Percentiles rank a stretch among this genome's conserved stretches.
phyloP scores from a whole-genome alignment of 192 early-diverging fungal genomes.

The Umbelopsis sp. region DNA sequence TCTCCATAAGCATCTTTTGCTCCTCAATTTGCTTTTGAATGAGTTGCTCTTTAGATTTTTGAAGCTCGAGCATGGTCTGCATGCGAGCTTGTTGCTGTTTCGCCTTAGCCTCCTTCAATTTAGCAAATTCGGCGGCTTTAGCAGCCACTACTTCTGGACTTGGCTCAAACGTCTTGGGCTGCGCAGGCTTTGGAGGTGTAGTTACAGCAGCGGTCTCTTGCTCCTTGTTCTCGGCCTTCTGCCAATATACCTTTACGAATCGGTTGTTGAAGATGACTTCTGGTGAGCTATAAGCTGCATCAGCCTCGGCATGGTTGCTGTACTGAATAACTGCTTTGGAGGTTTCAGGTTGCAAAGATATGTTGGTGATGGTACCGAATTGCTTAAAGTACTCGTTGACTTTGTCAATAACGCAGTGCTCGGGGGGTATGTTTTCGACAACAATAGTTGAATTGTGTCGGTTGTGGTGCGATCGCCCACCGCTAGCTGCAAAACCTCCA shows the following conservation, averaged over 20 bases:
- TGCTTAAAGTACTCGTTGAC: conserved; percentile 78
- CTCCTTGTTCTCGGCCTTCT: conserved; percentile 48
- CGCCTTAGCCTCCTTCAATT: conserved; percentile 49
- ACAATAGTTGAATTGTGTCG: conserved; percentile 55
- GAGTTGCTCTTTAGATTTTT: conserved; percentile 61
- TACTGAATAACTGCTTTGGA: conserved; percentile 70
- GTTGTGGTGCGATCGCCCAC: conserved; percentile 23
- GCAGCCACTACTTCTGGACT: conserved; percentile 46
- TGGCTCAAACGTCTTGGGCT: conserved; percentile 37
- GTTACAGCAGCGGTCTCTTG: conserved; percentile 26
- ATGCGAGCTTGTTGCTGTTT: conserved; percentile 56
- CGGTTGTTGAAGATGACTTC: conserved; percentile 84
- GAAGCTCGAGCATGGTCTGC: conserved; percentile 52
- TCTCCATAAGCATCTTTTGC: conserved; percentile 63
- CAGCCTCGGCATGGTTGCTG: conserved; percentile 60
- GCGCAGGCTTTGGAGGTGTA: conserved; percentile 9
- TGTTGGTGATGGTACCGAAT: conserved; percentile 78
- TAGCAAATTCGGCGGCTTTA: conserved; percentile 45
- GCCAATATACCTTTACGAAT: conserved; percentile 88
- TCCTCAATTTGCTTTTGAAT: conserved; percentile 65
- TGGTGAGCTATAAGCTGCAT: conserved; percentile 70
- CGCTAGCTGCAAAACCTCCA: conserved; percentile 31
- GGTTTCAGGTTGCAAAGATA: conserved; percentile 60
- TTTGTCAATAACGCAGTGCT: conserved; percentile 66
- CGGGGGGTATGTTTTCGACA: conserved; percentile 79